These are phyloP conservation scores for Penicillium alfredii DNA, from an alignment of 495 filamentous ascomycete genomes.

Conservation along the genomic window DNA sequence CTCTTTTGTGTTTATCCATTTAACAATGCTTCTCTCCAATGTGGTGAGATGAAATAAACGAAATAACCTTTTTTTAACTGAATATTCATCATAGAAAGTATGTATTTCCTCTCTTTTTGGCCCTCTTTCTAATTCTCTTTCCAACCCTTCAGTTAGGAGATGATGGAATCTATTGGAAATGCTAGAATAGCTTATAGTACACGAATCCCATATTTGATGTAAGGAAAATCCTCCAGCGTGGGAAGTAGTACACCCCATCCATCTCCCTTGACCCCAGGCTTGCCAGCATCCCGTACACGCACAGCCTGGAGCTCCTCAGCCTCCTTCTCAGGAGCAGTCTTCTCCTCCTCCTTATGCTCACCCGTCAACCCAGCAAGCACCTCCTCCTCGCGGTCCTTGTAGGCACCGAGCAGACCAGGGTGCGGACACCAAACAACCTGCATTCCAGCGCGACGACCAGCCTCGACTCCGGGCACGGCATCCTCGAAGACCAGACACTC, in stretches of 20 bases:
- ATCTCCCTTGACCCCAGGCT: conserved; percentile 55
- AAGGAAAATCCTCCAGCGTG: conserved; percentile 66
- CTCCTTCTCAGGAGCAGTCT: conserved; percentile 38
- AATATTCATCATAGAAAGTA: too few relatives aligned
- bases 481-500: conserved; percentile 98
- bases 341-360: conserved; percentile 54
- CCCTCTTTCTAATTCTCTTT: too few relatives aligned
- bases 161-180: too few relatives aligned
- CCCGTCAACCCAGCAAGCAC: conserved; percentile 81
- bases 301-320: conserved; percentile 36
- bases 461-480: conserved; percentile 85
- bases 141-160: too few relatives aligned
- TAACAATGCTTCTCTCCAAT: too few relatives aligned
- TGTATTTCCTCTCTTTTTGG: too few relatives aligned
- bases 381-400: conserved; percentile 66
- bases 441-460: conserved; percentile 90
- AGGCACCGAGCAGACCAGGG: conserved; percentile 68
- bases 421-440: conserved; percentile 91
- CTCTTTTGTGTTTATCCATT: too few relatives aligned
- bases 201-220: conserved; percentile 61
- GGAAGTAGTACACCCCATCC: conserved; percentile 62
- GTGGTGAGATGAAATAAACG: too few relatives aligned
- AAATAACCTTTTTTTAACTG: too few relatives aligned
- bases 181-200: conserved; percentile 13
- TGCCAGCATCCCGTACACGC: conserved; percentile 41